Evolutionary conservation across 805 yeast species (phyloP).

Genomic region (Saccharomycopsis malanga): DNA sequence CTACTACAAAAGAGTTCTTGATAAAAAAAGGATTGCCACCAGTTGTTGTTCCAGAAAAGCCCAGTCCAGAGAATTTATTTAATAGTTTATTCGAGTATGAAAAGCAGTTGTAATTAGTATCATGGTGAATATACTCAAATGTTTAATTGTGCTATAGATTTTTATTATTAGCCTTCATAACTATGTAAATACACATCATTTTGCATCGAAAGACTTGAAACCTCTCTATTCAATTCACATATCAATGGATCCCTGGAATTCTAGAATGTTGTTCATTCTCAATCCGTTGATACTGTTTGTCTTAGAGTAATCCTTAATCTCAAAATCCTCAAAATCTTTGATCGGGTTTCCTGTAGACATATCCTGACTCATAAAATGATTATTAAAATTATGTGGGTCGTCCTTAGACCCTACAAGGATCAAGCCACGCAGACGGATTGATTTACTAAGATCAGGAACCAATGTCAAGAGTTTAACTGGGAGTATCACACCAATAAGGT

Average conservation of each 20-base stretch:
- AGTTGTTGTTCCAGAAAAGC: conserved; percentile 59
- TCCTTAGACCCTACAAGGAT: conserved; percentile 67
- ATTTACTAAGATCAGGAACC: conserved; percentile 68
- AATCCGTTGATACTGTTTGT: conserved; percentile 48
- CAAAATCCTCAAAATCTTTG: conserved; percentile 13
- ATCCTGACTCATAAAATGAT: conserved; percentile 9
- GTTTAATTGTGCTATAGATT: too few relatives aligned
- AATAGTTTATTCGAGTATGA: conserved; percentile 26
- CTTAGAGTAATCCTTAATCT: conserved; percentile 11
- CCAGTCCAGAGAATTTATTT: conserved; percentile 57
- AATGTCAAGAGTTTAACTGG: conserved; percentile 63
- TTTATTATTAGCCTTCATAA: too few relatives aligned
- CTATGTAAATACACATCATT: too few relatives aligned
- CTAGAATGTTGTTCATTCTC: conserved; percentile 53
- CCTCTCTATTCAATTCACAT: too few relatives aligned
- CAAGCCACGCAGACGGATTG: conserved; percentile 73
- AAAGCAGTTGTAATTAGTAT: background rate
- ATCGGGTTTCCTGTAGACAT: background rate
- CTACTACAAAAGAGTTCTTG: conserved; percentile 66
- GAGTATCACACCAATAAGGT: conserved; percentile 75
- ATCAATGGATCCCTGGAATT: conserved; percentile 56
- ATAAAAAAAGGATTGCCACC: conserved; percentile 50
- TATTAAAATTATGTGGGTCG: conserved; percentile 24
- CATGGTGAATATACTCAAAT: background rate
- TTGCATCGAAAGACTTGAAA: too few relatives aligned